These are phyloP conservation scores for Angophora floribunda DNA, from an alignment of 345 rosid genomes.

Conservation along the genomic window DNA sequence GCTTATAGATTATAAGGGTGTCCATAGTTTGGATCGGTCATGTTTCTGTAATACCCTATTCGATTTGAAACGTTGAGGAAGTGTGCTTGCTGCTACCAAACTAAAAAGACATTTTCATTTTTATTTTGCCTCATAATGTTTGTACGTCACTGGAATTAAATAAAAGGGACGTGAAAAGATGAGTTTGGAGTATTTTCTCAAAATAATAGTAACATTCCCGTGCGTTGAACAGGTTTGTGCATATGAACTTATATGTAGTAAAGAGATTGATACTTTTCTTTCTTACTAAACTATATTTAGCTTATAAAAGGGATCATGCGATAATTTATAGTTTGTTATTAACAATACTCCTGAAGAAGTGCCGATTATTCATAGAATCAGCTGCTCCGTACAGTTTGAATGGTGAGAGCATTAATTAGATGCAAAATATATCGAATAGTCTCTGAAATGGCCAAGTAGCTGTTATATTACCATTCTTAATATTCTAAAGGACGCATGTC, in stretches of 20 bases:
- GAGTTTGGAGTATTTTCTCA: not conserved
- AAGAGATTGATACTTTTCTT: not conserved
- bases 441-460: not conserved
- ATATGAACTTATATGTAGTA: not conserved
- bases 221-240: not conserved
- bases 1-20: not conserved
- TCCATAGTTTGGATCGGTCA: not conserved
- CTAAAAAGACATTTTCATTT: not conserved
- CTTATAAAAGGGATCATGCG: not conserved
- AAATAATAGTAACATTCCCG: not conserved
- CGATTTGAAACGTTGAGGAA: not conserved
- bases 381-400: not conserved
- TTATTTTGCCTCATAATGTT: not conserved
- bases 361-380: not conserved
- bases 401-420: not conserved
- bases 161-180: not conserved
- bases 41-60: not conserved
- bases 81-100: not conserved
- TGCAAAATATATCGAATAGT: not conserved
- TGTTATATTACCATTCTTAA: not conserved
- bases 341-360: not conserved
- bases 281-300: too few relatives aligned
- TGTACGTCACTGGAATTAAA: not conserved
- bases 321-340: not conserved
- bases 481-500: not conserved